A percentile compares a stretch with the other conserved stretches of the same genome.
Evolutionary conservation across 2,329 filamentous ascomycete species (phyloP).

Genomic region (Diatrype stigma): DNA sequence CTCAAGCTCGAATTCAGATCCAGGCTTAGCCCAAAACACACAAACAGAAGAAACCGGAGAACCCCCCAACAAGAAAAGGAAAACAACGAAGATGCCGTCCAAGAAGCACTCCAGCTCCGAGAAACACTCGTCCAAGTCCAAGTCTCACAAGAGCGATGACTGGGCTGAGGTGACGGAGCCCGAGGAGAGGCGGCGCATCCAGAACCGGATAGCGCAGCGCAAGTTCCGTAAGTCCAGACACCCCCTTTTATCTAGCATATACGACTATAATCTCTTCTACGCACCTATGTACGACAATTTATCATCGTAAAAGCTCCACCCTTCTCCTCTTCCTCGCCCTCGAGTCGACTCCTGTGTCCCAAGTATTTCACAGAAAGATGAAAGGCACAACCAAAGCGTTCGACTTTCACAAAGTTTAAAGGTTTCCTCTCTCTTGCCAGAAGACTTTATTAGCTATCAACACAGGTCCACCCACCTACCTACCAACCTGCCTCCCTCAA

Average conservation of each 20-base stretch:
- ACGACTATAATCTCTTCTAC: background rate
- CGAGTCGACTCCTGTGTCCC: no score
- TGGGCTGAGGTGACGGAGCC: constrained; percentile 69
- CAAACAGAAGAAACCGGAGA: constrained; percentile 11
- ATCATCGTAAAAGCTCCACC: no score
- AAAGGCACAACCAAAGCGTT: no score
- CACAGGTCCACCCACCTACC: no score
- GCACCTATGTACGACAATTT: background rate
- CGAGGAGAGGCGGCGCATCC: constrained; percentile 67
- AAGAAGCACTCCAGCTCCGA: constrained; percentile 32
- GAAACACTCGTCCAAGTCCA: constrained; percentile 31
- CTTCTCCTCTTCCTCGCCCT: no score
- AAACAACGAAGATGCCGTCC: constrained; percentile 18
- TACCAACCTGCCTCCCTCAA: no score
- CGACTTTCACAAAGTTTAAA: no score
- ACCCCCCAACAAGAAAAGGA: background rate
- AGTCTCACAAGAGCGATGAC: constrained; percentile 50
- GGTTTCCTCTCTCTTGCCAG: no score
- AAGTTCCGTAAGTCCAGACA: constrained; percentile 64
- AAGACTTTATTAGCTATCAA: no score
- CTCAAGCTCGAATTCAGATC: background rate
- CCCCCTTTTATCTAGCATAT: background rate
- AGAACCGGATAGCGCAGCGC: constrained; percentile 71
- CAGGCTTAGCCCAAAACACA: no score
- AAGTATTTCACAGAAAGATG: no score